Conservation (phyloP, 2,329 filamentous ascomycete species). For the Thelonectria discophora region DNA sequence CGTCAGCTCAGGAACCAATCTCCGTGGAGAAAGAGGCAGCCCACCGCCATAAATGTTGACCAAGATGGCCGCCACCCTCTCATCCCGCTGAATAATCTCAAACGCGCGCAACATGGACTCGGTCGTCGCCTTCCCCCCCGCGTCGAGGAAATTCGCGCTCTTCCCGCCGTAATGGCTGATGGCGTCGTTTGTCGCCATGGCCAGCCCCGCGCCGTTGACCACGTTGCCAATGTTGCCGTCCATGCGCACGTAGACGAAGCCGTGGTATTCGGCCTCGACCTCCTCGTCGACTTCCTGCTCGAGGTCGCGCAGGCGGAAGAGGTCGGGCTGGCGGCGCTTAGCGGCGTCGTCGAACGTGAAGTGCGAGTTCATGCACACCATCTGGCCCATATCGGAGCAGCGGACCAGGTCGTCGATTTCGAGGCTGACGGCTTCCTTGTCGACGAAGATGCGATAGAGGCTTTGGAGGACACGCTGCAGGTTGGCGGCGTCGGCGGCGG, state of each 20-base stretch:
- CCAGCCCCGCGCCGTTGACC: constrained; percentile 88
- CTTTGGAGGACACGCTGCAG: constrained; percentile 35
- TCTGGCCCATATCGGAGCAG: constrained; percentile 38
- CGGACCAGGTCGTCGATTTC: constrained; percentile 51
- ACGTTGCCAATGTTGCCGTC: constrained; percentile 77
- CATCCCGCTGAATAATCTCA: constrained; percentile 75
- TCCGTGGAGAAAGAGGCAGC: neutral
- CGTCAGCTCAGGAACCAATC: neutral
- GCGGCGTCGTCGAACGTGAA: constrained; percentile 61
- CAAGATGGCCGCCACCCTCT: constrained; percentile 72
- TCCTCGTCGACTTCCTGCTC: constrained; percentile 47
- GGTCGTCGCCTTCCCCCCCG: constrained; percentile 85
- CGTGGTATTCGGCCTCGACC: constrained; percentile 60
- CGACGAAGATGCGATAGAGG: constrained; percentile 51
- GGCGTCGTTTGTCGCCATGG: constrained; percentile 90
- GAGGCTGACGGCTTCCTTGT: constrained; percentile 57
- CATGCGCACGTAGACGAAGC: constrained; percentile 80
- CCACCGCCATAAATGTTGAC: constrained; percentile 64
- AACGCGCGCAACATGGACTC: constrained; percentile 83
- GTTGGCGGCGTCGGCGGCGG: neutral
- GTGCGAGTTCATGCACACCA: constrained; percentile 49
- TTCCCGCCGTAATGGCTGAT: constrained; percentile 72
- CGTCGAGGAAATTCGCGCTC: constrained; percentile 88
- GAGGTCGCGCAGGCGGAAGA: constrained; percentile 51
- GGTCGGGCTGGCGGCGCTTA: constrained; percentile 48